phyloP scores from a whole-genome alignment of 257 asterid species.

The Handroanthus guayacan region DNA sequence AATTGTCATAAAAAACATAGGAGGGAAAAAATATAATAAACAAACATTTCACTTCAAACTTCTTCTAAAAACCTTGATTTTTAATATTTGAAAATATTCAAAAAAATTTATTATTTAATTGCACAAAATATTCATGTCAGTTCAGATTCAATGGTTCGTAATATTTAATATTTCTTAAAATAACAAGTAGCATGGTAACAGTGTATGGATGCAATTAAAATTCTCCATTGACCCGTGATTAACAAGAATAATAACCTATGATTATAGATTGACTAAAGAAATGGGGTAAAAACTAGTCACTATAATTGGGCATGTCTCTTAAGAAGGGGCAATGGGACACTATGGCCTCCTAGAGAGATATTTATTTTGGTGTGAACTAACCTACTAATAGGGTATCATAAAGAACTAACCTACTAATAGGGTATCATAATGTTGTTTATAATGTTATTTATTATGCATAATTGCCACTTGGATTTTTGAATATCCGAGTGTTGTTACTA shows the following conservation, averaged over 20 bases:
- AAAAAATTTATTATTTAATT: no score
- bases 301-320: constrained; percentile 31
- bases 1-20: no score
- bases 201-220: no score
- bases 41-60: no score
- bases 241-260: not conserved
- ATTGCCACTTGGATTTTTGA: constrained; percentile 27
- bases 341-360: constrained; percentile 6
- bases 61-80: no score
- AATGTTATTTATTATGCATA: constrained; percentile 28
- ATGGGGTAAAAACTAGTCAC: not conserved
- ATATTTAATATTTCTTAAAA: no score
- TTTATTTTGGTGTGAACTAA: constrained; percentile 38
- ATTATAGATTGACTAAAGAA: not conserved
- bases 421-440: constrained; percentile 35
- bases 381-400: constrained; percentile 34
- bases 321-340: constrained; percentile 29
- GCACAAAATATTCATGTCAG: no score
- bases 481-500: constrained; percentile 23
- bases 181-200: no score
- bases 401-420: constrained; percentile 38
- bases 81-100: no score
- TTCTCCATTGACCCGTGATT: not conserved
- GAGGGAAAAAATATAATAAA: no score
- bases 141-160: no score